Evolutionary conservation across 257 asterid genomes (phyloP).

Genomic region (Phtheirospermum japonicum): DNA sequence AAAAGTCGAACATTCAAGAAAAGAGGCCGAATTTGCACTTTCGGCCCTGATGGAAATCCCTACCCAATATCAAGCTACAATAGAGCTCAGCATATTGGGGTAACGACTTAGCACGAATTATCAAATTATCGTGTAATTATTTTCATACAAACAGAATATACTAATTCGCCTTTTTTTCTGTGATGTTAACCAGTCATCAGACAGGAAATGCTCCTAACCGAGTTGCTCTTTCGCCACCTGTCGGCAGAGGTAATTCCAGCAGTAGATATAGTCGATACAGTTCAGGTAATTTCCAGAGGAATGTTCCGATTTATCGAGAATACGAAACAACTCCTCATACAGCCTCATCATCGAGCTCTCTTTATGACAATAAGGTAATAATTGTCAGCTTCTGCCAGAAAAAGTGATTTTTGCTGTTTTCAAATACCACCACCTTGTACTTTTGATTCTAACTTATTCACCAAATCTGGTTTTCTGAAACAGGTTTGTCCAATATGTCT

Average conservation of each 20-base stretch:
- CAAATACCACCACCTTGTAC: too few species aligned
- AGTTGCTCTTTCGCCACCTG: neutral
- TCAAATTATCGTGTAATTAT: neutral
- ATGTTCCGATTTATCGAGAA: neutral
- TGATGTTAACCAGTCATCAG: neutral
- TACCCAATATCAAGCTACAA: conserved; percentile 48
- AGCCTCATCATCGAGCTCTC: neutral
- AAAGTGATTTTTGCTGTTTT: too few species aligned
- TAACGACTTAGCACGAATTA: conserved; percentile 14
- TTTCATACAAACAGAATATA: too few species aligned
- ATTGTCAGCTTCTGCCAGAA: too few species aligned
- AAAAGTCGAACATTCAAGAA: conserved; percentile 35
- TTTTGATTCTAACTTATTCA: too few species aligned
- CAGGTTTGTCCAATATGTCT: conserved; percentile 90
- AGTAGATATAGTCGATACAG: neutral
- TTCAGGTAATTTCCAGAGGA: neutral
- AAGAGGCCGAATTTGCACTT: conserved; percentile 47
- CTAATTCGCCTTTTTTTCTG: neutral
- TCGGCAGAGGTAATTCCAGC: neutral
- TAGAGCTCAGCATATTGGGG: conserved; percentile 49
- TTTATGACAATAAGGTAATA: neutral
- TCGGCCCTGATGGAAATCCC: conserved; percentile 54
- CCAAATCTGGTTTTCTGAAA: too few species aligned
- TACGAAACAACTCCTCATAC: neutral
- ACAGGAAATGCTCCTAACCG: neutral